Evolutionary conservation across 768 basidiomycete genomes (phyloP), one percentile per base, ranked within the genome.

Genomic region (Asterophora lycoperdoides): DNA sequence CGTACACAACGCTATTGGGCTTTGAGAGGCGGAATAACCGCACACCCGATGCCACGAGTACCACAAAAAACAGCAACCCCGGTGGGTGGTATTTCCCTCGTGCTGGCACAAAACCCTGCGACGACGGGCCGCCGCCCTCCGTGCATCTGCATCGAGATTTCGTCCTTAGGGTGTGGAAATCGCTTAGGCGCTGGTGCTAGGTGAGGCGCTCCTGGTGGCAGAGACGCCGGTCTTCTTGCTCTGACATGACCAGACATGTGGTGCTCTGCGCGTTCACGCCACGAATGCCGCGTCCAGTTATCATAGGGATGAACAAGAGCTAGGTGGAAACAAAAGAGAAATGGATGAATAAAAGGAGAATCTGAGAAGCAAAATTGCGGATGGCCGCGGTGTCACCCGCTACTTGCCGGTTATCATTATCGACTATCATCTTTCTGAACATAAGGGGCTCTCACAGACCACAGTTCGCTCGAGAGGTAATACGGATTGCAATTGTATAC

Each of bases 1-100:
- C 90, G 72, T 56, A 94, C 91, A 99, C 95, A 35, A 99, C 92
- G 59, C 92, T 93, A 49, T 82, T 76, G 0, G 95, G 95, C 61
- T 83, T 81, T 36, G 87, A 89, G 37, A 99, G 70, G 44, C 86
- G 79, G 69, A 87, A 96, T 48, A 94, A 65, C 40, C 95, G 79
- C n/a, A 97, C 90, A n/a, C 73, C 79, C 6, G 74, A 66, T 1
- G 91, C 93, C 41, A 96, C 60, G 8, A 91, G 50, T 28, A 84
- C 69, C 44, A 96, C 63, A 19, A 80, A 60, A 14, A 80, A 63
- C 7, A 96, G 69, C 41, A 93, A 67, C 61, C 87, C 87, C 1
- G 75, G 60, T 8, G 80, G 70, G 54, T 70, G 69, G 29, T 60
- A 52, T 42, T 73, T 73, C 45, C 67, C 71, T 47, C 76, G 72